Evolutionary conservation across 257 asterid species (phyloP), one percentile per base, ranked within the genome.

Genomic region (Solanum etuberosum): DNA sequence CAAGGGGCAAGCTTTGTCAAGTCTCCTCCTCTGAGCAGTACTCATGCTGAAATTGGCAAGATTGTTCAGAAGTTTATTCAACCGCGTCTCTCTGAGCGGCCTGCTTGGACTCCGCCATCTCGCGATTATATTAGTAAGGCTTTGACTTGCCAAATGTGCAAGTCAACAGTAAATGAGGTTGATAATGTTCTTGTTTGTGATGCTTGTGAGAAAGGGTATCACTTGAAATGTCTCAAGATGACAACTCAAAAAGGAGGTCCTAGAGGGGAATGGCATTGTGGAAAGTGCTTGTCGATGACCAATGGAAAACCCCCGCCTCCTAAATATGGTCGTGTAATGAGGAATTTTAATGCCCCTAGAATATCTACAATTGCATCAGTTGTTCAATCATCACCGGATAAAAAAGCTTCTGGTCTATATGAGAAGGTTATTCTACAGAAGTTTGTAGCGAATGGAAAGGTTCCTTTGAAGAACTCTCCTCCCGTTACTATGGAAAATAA

Each of bases 251-350:
- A 93, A 89, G 97, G 95, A 84, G 90, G 93, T 88, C 95, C 96
- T 51, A 94, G 94, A 91, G 98, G 93, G 57, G 99, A 97, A 90
- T 97, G 99, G 99, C 99, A 96, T 85, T 97, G 99, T 92, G 93
- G 91, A 84, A 96, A 90, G 92, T 97, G 99, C 92, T 93, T 97
- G 92, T 90, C 97, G 70, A 57, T 92, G 83, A 97, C 98, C 89
- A 90, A 96, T 88, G 99, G 99, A 82, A 96, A 97, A 90, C 94
- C 98, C 65, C 89, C 96, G 93, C 98, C 99, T 81, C 99, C 99
- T 86, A 97, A 97, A 89, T 97, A 95, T 91, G 99, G 99, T 20
- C 98, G 98, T 72, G 99, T 97, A 88, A 93, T 94, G 98, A 96
- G 99, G 92, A 95, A 97, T 88, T 76, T 78, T 6, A 91, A 74